Base-by-base conservation (phyloP, 768 basidiomycete genomes). In the Tephrocybe sp. region DNA sequence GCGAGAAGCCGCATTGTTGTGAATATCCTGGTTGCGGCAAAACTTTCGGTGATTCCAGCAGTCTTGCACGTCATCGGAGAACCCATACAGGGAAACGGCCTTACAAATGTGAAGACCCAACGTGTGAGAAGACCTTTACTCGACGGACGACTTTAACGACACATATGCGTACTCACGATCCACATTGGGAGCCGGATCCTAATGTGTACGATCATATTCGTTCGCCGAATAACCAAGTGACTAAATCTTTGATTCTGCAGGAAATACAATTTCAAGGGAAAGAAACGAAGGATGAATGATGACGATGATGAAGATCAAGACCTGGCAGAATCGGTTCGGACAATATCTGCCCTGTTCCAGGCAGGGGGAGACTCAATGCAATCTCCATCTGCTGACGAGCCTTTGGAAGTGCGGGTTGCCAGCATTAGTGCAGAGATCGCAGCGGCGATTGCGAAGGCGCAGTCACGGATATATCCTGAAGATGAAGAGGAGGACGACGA, bases 1-100 rank as follows among this genome's bases (percentile, higher is more conserved):
- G 93, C 31, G 93, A 95, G 70, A 90, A 91, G 59, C 93, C 93
- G 9, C 93, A 95, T 64, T 80, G 76, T 42, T 95, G 93, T 70
- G 89, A 91, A 71, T 91, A 92, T 64, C 88, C 87, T 2, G 88
- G 82, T 7, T 95, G 92, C 66, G 80, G 78, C 42, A 91, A 88
- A 71, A 88, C 87, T 0, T 95, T 94, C 69, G 84, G 88, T 40
- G 92, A 95, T 64, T 94, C 92, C 3, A 92, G 91, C 60, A 90
- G 88, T 69, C 78, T 95, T 38, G 92, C 93, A 42, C 82, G 93
- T 53, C 93, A 95, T 72, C 83, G 93, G 45, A 81, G 93, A 57
- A 93, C 90, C 19, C 91, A 89, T 60, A 91, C 88, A 8, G 90
- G 86, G 36, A 92, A 88, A 65, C 81, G 89, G 45, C 88, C 88